Conservation (phyloP, 352 stramenopile genomes). For the Sclerospora graminicola region DNA sequence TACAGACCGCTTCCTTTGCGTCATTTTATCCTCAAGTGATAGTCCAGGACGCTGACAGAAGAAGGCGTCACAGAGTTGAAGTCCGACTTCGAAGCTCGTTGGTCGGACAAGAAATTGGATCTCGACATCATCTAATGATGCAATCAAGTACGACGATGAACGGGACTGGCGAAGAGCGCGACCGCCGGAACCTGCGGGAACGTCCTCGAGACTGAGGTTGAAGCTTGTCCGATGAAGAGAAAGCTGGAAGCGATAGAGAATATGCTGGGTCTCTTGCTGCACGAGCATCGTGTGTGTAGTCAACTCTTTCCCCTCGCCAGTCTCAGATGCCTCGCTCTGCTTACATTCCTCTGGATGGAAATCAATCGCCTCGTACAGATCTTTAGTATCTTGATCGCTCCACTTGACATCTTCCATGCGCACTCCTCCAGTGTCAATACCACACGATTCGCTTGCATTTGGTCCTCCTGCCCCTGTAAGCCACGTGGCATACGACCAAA, state of each 20-base stretch:
- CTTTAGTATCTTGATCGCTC: conserved; percentile 79
- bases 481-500: conserved; percentile 76
- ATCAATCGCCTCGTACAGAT: conserved; percentile 73
- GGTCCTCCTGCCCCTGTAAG: conserved; percentile 23
- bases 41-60: conserved; percentile 29
- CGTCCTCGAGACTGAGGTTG: conserved; percentile 33
- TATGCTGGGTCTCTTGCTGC: conserved; percentile 42
- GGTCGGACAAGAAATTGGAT: conserved; percentile 63
- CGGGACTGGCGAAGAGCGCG: conserved; percentile 2
- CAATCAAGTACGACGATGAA: conserved; percentile 25
- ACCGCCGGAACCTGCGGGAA: conserved; percentile 6
- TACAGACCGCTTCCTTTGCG: conserved; percentile 10
- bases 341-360: conserved; percentile 48
- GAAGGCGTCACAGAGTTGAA: conserved; percentile 64
- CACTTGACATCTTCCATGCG: conserved; percentile 50
- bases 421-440: conserved; percentile 4
- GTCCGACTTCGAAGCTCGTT: conserved; percentile 49
- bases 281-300: conserved; percentile 11
- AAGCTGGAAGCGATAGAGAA: conserved; percentile 75
- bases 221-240: conserved; percentile 44
- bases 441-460: conserved; percentile 6
- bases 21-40: conserved; percentile 7
- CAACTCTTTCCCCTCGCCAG: conserved; percentile 15
- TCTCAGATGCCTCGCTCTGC: conserved; percentile 8
- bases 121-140: conserved; percentile 51